Conservation (phyloP, 2,329 filamentous ascomycete genomes). For the Penicillium sumatraense region DNA sequence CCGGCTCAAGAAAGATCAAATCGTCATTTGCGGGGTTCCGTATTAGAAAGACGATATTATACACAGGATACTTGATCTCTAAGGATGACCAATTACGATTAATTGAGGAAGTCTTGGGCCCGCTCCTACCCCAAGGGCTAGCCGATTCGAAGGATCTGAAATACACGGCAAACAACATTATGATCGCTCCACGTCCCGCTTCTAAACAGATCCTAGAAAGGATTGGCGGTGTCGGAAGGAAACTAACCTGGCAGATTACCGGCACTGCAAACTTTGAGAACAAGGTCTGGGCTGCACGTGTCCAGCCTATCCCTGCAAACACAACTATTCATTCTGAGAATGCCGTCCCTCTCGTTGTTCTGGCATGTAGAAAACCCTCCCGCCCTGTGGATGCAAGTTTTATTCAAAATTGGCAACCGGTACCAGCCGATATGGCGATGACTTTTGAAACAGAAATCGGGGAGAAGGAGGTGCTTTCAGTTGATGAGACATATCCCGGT, state of each 20-base stretch:
- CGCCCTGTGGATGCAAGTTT: slow-evolving; percentile 78
- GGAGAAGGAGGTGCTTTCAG: slow-evolving; percentile 81
- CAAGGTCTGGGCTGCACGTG: slow-evolving; percentile 82
- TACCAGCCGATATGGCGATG: slow-evolving; percentile 71
- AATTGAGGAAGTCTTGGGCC: slow-evolving; percentile 62
- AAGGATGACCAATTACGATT: slow-evolving; percentile 73
- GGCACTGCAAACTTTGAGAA: slow-evolving; percentile 76
- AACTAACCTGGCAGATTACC: slow-evolving; percentile 81
- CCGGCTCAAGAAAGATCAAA: slow-evolving; percentile 41
- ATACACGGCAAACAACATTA: slow-evolving; percentile 83
- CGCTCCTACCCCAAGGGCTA: slow-evolving; percentile 64
- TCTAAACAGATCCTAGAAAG: slow-evolving; percentile 75
- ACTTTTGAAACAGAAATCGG: slow-evolving; percentile 82
- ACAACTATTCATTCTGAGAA: slow-evolving; percentile 80
- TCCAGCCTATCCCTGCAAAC: slow-evolving; percentile 71
- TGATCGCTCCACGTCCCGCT: slow-evolving; percentile 81
- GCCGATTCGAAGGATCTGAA: slow-evolving; percentile 72
- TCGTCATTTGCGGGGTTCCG: slow-evolving; percentile 58
- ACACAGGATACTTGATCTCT: slow-evolving; percentile 86
- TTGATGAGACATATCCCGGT: slow-evolving; percentile 71
- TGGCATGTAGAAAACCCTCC: slow-evolving; percentile 76
- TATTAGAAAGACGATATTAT: slow-evolving; percentile 87
- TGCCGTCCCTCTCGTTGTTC: slow-evolving; percentile 75
- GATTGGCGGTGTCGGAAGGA: slow-evolving; percentile 83
- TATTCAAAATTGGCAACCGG: slow-evolving; percentile 82